A percentile compares a stretch with the other conserved stretches of the same genome.
Conservation (phyloP, 495 filamentous ascomycete genomes). For the Daldinia grandis region DNA sequence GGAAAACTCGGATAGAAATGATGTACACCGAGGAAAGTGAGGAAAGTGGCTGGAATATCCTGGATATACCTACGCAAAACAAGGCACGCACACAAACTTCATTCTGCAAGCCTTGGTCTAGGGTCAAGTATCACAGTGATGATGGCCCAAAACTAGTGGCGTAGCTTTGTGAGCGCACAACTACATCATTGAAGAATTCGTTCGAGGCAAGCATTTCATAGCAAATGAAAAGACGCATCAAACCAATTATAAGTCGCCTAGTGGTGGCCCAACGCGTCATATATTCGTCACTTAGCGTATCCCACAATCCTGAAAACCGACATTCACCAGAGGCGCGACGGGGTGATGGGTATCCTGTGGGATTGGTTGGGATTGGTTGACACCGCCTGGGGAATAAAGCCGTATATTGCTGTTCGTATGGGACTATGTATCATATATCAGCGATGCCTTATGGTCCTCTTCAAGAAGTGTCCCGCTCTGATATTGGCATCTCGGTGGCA, state of each 20-base stretch:
- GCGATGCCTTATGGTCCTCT: neutral
- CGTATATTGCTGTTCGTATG: neutral
- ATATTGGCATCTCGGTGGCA: neutral
- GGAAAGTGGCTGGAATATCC: neutral
- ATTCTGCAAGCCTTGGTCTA: too few species aligned
- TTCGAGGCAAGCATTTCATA: neutral
- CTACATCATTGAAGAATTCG: neutral
- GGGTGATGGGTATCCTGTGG: too few species aligned
- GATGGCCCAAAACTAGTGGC: neutral
- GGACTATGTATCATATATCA: neutral
- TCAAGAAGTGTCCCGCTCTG: neutral
- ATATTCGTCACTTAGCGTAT: constrained; percentile 11
- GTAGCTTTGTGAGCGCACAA: neutral
- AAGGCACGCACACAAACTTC: neutral
- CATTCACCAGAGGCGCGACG: neutral
- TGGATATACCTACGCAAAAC: neutral
- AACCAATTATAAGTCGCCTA: neutral
- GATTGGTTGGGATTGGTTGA: neutral
- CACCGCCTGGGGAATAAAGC: neutral
- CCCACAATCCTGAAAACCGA: neutral
- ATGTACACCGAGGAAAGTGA: neutral
- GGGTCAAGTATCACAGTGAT: neutral
- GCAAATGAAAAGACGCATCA: neutral
- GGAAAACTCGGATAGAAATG: neutral
- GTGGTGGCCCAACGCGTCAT: constrained; percentile 5